phyloP scores from a whole-genome alignment of 2,329 filamentous ascomycete species.

The Ceratocystiopsis minuta region DNA sequence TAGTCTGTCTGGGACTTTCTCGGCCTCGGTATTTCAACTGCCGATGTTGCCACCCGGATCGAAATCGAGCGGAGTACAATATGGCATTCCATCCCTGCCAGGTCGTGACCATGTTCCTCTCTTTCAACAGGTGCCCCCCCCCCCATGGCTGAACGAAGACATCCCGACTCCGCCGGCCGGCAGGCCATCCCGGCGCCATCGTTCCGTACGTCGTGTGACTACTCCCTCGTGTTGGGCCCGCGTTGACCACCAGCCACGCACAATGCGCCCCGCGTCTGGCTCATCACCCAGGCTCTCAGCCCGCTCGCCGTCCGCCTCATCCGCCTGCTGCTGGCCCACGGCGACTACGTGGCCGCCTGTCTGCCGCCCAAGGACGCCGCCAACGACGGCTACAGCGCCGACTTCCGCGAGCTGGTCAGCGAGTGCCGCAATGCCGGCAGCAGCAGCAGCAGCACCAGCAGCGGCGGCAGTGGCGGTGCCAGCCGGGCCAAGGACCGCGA shows the following conservation, averaged over 20 bases:
- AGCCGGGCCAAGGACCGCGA: conserved; percentile 45
- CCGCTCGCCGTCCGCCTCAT: conserved; percentile 72
- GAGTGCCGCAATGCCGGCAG: conserved; percentile 32
- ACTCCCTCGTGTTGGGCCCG: not conserved
- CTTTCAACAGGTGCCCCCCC: too few relatives aligned
- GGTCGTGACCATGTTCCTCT: too few relatives aligned
- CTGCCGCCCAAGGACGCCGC: conserved; percentile 64
- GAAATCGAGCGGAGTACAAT: too few relatives aligned
- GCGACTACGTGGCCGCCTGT: conserved; percentile 77
- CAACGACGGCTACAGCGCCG: conserved; percentile 54
- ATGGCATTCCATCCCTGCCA: too few relatives aligned
- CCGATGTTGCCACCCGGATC: too few relatives aligned
- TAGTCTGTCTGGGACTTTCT: too few relatives aligned
- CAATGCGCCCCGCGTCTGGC: conserved; percentile 74
- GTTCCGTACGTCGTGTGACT: conserved; percentile 23
- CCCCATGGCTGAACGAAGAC: too few relatives aligned
- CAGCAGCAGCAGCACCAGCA: too few relatives aligned
- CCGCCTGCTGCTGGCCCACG: conserved; percentile 67
- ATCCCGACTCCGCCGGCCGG: conserved; percentile 15
- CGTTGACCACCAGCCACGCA: conserved; percentile 28
- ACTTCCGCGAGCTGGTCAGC: conserved; percentile 64
- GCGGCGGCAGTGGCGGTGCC: too few relatives aligned
- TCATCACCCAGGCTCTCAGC: conserved; percentile 73
- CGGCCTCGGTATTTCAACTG: too few relatives aligned
- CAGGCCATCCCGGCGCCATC: conserved; percentile 28